phyloP scores from a whole-genome alignment of 768 basidiomycete species.

The Suillus americanus region DNA sequence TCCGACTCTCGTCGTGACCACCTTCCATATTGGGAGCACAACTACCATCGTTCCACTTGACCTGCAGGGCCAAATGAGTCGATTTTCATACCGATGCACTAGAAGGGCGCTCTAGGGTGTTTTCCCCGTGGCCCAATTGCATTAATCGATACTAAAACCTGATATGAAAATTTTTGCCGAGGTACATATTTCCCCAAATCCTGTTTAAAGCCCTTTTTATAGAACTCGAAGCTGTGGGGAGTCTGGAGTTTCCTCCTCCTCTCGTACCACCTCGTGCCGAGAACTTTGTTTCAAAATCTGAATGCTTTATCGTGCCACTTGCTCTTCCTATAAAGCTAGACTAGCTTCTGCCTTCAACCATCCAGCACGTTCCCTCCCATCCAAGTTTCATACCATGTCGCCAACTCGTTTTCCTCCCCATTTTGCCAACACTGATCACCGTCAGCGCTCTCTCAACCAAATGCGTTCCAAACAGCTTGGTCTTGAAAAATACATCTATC shows the following conservation, averaged over 20 bases:
- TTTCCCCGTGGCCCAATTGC: constrained; percentile 8
- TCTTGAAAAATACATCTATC: constrained; percentile 72
- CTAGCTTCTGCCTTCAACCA: constrained; percentile 10
- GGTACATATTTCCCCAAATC: not conserved
- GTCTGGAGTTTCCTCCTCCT: not conserved
- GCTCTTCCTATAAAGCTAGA: constrained; percentile 12
- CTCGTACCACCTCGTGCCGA: constrained; percentile 5
- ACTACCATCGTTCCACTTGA: constrained; percentile 3
- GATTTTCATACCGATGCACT: constrained; percentile 4
- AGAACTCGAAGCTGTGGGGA: not conserved
- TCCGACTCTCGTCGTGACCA: not conserved
- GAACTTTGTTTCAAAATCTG: not conserved
- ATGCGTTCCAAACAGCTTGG: constrained; percentile 54
- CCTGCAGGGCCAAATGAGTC: constrained; percentile 6
- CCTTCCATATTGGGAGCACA: not conserved
- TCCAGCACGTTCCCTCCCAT: constrained; percentile 13
- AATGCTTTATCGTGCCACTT: constrained; percentile 3
- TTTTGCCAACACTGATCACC: constrained; percentile 50
- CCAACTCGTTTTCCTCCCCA: constrained; percentile 44
- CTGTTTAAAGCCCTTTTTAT: not conserved
- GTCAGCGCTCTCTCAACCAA: constrained; percentile 54
- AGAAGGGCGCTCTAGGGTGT: not conserved
- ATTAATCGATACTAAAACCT: not conserved
- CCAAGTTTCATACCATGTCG: constrained; percentile 27
- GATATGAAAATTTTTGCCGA: constrained; percentile 1